Base-by-base conservation (phyloP, 192 early-diverging fungal species). In the Coemansia sp. region DNA sequence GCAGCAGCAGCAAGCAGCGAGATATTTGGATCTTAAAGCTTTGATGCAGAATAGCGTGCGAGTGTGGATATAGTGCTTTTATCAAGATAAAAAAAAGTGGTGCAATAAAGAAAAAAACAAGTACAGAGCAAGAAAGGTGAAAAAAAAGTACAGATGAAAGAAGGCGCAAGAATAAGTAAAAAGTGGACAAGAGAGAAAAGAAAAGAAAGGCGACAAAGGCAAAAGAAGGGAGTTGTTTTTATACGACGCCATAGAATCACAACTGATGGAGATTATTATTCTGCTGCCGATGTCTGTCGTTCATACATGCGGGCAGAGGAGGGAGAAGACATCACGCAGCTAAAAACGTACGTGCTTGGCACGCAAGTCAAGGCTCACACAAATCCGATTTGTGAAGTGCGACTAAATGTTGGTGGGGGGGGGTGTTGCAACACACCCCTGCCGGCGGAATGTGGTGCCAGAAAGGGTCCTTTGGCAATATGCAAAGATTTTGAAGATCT, bases 191-290 rank as follows among this genome's bases (percentile, higher is more conserved):
- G 17, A 75, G 39, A 66, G 16, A 68, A 70, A 75, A 37, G 27
- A 68, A 60, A 68, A 29, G 53, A 45, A 35, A 66, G 10, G 19
- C 11, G 35, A 57, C 54, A 57, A 57, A 75, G 77, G 50, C 51
- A 39, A 54, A 41, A 57, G 13, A 53, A 34, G 44, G 27, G 36
- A 27, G n/a, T 17, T 48, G 37, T 13, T 51, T 51, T 53, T 39
- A 62, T 62, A 67, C 34, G 7, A 53, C 24, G 34, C n/a, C 35
- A 56, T 29, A 27, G 46, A 56, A 66, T 35, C 54, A 33, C 53
- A 10, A 57, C 46, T 50, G 46, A 50, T 50, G 46, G 46, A 57
- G 54, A 57, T 57, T 35, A 57, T 57, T 57, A 35, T 57, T 54
- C 31, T 29, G n/a, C 31, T 54, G 51, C 19, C 14, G 41, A 16